Evolutionary conservation across 2,329 filamentous ascomycete genomes (phyloP), one percentile per base, ranked within the genome.

Genomic region (Diaporthe destruens): DNA sequence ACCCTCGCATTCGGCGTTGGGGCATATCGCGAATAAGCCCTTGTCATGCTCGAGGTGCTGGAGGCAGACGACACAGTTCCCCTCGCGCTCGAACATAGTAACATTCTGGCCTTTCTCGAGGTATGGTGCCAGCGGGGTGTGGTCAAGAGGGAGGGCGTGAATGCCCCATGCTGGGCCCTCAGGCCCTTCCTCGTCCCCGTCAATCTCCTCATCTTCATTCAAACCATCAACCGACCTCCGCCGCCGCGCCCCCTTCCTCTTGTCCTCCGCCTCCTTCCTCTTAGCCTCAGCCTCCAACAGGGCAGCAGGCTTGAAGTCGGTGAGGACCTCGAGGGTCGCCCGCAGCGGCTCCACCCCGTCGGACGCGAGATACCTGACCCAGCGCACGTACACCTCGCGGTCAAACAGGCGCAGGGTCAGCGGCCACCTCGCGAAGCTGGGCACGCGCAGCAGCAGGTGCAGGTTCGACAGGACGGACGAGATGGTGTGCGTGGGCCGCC

Each of bases 401-500:
- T 87, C 86, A 76, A 98, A 96, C 81, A 98, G 96, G 32, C 93
- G 91, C 59, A 98, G 80, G 69, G 89, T 89, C 69, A 99, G 85
- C 25, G 96, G 96, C 96, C 95, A 98, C 57, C 91, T 86, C 20
- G 86, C 84, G 80, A 98, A 98, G 80, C 94, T 96, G 2, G 90
- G 88, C 2, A 95, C 93, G 0, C 92, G 88, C 1, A 97, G 86
- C 0, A 99, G 86, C 3, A 96, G 85, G 80, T 98, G 93, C 34
- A 98, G 81, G 77, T 97, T 96, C 3, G 92, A 91, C 36, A 98
- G 80, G 51, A 94, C 87, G 4, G 93, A 93, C 32, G 84, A 87
- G 56, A 98, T 80, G 20, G 87, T 92, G 39, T 87, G 85, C 2
- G 83, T 81, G 9, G 92, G 91, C 39, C 89, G 85, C 57, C 84